phyloP scores from a whole-genome alignment of 345 rosid genomes.

The sweet orange (Citrus sinensis) region DVS_A1.0 CM039163.1:25115001-25115500 shows the following conservation, averaged over 20 bases:
- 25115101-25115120: no score
- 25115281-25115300: conserved; percentile 54
- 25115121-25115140: no score
- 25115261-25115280: conserved; percentile 47
- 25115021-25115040: conserved; percentile 61
- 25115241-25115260: no score
- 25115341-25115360: conserved; percentile 72
- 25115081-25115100: no score
- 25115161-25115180: no score
- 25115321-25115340: conserved; percentile 43
- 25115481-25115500: conserved; percentile 53
- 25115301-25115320: conserved; percentile 31
- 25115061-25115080: no score
- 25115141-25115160: no score
- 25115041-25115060: conserved; percentile 70
- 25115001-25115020: conserved; percentile 73
- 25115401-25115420: not conserved
- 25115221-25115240: no score
- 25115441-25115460: not conserved
- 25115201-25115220: no score
- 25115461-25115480: conserved; percentile 54
- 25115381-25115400: not conserved
- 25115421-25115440: not conserved
- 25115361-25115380: not conserved
- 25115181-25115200: no score